Conservation (phyloP, 2,329 filamentous ascomycete genomes). For the Lecanoromycetidae sp. region DNA sequence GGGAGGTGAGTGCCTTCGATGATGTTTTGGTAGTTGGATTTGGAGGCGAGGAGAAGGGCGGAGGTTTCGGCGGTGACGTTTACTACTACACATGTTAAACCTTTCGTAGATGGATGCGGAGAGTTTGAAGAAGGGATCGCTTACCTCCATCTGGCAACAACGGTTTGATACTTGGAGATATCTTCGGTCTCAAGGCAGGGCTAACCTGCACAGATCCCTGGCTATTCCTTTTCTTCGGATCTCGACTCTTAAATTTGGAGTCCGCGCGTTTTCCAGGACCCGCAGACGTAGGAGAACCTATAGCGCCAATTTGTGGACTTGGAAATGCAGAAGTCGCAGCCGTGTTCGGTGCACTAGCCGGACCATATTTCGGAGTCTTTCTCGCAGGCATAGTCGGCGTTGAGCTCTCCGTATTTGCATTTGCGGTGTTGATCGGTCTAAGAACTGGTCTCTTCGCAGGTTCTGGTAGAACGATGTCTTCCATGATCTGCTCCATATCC, state of each 20-base stretch:
- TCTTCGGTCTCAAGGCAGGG: conserved; percentile 74
- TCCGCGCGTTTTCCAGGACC: conserved; percentile 33
- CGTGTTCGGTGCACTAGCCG: conserved; percentile 38
- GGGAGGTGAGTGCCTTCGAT: conserved; percentile 84
- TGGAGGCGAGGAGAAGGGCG: conserved; percentile 71
- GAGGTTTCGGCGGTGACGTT: conserved; percentile 46
- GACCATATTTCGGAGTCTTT: conserved; percentile 53
- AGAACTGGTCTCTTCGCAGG: conserved; percentile 43
- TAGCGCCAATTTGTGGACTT: conserved; percentile 43
- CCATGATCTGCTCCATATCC: conserved; percentile 45
- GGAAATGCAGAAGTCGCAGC: conserved; percentile 33
- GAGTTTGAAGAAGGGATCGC: conserved; percentile 23
- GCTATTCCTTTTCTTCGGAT: conserved; percentile 58
- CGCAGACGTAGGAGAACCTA: conserved; percentile 39
- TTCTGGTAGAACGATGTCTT: conserved; percentile 62
- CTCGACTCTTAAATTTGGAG: conserved; percentile 38
- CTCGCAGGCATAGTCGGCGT: conserved; percentile 52
- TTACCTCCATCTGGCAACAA: conserved; percentile 60
- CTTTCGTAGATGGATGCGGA: conserved; percentile 7
- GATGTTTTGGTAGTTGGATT: conserved; percentile 97
- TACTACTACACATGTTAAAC: conserved; percentile 18
- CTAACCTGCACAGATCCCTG: conserved; percentile 65
- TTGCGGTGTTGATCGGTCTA: conserved; percentile 38
- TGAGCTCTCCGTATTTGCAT: conserved; percentile 33
- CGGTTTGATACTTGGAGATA: conserved; percentile 90